Base-by-base conservation (phyloP, 2,329 filamentous ascomycete genomes). In the Thielaviopsis euricoi region DNA sequence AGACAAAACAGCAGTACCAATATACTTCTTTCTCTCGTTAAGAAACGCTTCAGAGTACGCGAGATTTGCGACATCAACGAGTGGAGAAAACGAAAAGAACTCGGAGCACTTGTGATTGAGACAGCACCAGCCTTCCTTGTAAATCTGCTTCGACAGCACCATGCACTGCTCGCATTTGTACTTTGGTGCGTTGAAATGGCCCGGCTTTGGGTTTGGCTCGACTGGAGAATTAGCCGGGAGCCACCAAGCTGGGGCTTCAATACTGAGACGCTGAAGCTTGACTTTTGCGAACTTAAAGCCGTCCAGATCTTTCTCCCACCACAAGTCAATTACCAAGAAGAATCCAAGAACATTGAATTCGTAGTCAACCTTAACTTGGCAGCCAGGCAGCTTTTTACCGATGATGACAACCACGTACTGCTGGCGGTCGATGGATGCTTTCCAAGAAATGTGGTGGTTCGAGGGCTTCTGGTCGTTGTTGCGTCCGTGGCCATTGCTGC, bases 291-390 rank as follows among this genome's bases (percentile, higher is more conserved):
- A 62, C 1, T 63, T 65, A 6, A 68, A 64, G 1, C 65, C 66
- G 1, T 71, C 66, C 0, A 69, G 61, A 4, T 70, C 70, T 60
- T 73, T 76, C 63, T 90, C 86, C 12, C 69, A 72, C 86, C 86
- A 90, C 0, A 88, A 72, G 53, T 84, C 72, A 0, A 83, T 85
- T 13, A 86, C 71, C 53, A 82, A 79, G 66, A 87, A 89, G 66
- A 76, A 82, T n/a, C 74, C 83, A 49, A 89, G 71, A 0, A 88
- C 80, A 58, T 77, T 81, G 64, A 82, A 89, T 0, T 75, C 70
- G 59, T 83, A 73, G 0, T 78, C 76, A 7, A 83, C 70, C 25
- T 72, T 69, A 1, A 73, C 74, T 0, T 73, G 71, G 19, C 23
- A 49, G 10, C 23, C 23, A 22, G 55, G 48, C n/a, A 52, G 48